Conservation (phyloP, 2,329 filamentous ascomycete genomes). For the Cladosporium sp. region DNA sequence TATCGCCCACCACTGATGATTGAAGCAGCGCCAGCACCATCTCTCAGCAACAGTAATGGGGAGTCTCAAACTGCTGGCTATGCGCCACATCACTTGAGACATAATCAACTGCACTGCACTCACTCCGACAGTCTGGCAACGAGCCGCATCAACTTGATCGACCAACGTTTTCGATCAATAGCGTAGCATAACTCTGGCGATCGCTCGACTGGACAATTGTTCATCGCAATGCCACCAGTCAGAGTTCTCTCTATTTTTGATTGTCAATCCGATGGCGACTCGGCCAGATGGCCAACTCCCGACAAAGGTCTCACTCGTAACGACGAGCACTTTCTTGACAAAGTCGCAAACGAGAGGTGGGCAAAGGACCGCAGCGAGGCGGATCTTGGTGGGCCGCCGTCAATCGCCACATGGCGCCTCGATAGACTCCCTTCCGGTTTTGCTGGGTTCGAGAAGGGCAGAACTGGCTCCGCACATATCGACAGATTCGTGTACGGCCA, state of each 20-base stretch:
- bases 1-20: no score
- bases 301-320: conserved; percentile 17
- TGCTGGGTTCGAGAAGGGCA: conserved; percentile 43
- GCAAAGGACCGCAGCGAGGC: conserved; percentile 15
- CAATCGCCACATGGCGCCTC: conserved; percentile 39
- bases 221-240: background rate
- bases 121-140: no score
- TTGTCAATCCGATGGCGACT: conserved; percentile 18
- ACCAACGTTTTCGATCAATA: no score
- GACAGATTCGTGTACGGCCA: conserved; percentile 56
- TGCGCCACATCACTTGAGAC: no score
- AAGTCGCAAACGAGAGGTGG: conserved; percentile 22
- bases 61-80: no score
- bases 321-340: conserved; percentile 23
- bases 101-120: no score
- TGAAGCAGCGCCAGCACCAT: no score
- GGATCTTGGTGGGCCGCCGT: conserved; percentile 4
- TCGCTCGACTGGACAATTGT: no score
- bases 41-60: no score
- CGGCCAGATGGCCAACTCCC: conserved; percentile 17
- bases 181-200: no score
- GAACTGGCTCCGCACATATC: conserved; percentile 34
- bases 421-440: conserved; percentile 51
- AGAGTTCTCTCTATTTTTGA: background rate
- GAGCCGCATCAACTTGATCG: no score